These are phyloP conservation scores for Striga asiatica DNA, from an alignment of 257 asterid species.

Conservation along the genomic window DNA sequence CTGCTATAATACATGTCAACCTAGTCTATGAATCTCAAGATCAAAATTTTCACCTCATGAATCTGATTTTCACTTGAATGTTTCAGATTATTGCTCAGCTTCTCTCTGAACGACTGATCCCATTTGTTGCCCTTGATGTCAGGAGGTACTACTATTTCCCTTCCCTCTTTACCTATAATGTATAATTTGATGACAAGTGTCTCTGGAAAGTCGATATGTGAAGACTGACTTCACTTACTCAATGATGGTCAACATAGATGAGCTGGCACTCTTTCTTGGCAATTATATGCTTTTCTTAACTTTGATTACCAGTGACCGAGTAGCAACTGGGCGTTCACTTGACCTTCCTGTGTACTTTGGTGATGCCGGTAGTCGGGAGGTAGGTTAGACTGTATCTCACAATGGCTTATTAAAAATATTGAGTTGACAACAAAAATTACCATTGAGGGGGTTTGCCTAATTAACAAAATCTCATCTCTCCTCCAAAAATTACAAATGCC, in stretches of 20 bases:
- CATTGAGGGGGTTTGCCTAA: too few species aligned
- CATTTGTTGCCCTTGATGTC: conserved; percentile 98
- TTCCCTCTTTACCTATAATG: background rate
- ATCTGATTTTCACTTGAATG: conserved; percentile 17
- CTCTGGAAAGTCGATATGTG: background rate
- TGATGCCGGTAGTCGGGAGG: conserved; percentile 99
- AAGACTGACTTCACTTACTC: too few species aligned
- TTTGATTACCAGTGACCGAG: conserved; percentile 68
- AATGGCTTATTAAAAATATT: too few species aligned
- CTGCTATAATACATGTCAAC: background rate
- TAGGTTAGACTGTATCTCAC: conserved; percentile 26
- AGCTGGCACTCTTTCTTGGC: too few species aligned
- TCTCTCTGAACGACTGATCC: conserved; percentile 96
- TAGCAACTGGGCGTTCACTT: conserved; percentile 89
- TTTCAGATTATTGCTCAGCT: conserved; percentile 96
- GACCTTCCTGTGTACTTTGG: conserved; percentile 99
- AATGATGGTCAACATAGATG: too few species aligned
- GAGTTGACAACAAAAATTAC: too few species aligned
- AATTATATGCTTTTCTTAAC: too few species aligned
- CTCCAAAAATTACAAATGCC: background rate
- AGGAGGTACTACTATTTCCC: conserved; percentile 53
- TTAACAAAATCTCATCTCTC: background rate
- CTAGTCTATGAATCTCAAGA: conserved; percentile 1
- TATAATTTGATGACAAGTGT: conserved; percentile 4
- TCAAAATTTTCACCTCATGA: background rate